Base-by-base conservation (phyloP, 495 filamentous ascomycete species). In the Neurospora sp. region DNA sequence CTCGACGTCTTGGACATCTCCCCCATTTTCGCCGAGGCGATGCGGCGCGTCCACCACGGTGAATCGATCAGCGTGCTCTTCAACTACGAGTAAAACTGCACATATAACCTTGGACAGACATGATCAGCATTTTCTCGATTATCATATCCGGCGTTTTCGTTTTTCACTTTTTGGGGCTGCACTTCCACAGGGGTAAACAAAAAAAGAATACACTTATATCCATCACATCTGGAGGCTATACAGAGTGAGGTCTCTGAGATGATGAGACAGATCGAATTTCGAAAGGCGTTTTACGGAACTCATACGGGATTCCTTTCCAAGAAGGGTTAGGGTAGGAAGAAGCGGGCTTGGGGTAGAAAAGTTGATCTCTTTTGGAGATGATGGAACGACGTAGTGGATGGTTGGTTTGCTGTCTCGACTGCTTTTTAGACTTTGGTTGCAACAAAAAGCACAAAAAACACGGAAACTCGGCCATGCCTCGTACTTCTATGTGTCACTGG, bases 61-160 rank as follows among this genome's bases (percentile, higher is more conserved):
- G 96, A 99, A 85, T 97, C 93, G 76, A 96, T 99, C 78, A 97
- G 94, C 80, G 92, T 93, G 71, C 85, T 99, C 69, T 98, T 99
- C 83, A 93, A 95, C 83, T 94, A 96, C 77, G 93, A 95, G 35
- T 80, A 46, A 74, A 61, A 61, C 27, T 35, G 53, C 53, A 61
- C 35, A 61, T 35, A 61, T 27, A 61, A 61, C 53, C 27, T 61
- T 61, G 53, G 27, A 61, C 53, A 61, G 53, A 35, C 53, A 61
- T 61, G 53, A 61, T 35, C 53, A 61, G 53, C 53, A 61, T 61
- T 61, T 61, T 35, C 27, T 61, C 53, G 53, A 61, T 18, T 61
- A 35, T 61, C 27, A 61, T 61, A 61, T 61, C 20, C 53, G 53
- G 53, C 53, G 53, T 61, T 61, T 31, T 61, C 53, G 27, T 61